Evolutionary conservation across 139 green algal genomes (phyloP), one percentile per base, ranked within the genome.

Genomic region (Axilococcus clingmanii): DNA sequence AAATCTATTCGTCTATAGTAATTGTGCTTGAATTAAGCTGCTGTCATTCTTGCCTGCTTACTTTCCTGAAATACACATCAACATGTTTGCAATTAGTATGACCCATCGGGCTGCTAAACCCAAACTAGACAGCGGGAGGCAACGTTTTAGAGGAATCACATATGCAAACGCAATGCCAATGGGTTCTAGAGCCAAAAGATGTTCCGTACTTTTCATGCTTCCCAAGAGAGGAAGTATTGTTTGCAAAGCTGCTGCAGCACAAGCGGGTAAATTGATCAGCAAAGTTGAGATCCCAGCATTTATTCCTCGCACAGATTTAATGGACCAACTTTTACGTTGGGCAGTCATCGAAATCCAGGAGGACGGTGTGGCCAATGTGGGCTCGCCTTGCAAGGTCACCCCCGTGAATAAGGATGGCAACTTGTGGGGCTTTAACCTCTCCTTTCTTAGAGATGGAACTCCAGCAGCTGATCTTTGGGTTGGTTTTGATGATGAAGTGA

Each of bases 271-370:
- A 43, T 55, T 88, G 7, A 88, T 93, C 32, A 75, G 61, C 20
- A 80, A 70, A 43, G 78, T 77, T 4, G 80, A 89, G 33, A 79
- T 93, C 8, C 78, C 84, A 7, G 76, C 84, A 2, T 93, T 93
- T 69, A 93, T 93, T 35, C 72, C 69, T 3, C 66, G 84, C 14
- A 54, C 76, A 24, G 84, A 93, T 57, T 68, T 93, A 37, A 82
- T 88, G 48, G 78, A 93, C 56, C 84, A 93, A 80, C 61, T 93
- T 14, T 16, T 64, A 3, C 66, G 69, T 4, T 93, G 82, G 82
- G 68, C 75, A 0, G 41, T 67, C 8, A 81, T 80, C 31, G 75
- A 88, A 47, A 63, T 74, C 7, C 61, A 72, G n/a, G 80, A 91
- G 38, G 52, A 60, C 17, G 76, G 76, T 31, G 46, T 80, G 38